A percentile compares a stretch with the other conserved stretches of the same genome.
Evolutionary conservation across 2,329 filamentous ascomycete genomes (phyloP).

Genomic region (Pseudogymnoascus sp.): DNA sequence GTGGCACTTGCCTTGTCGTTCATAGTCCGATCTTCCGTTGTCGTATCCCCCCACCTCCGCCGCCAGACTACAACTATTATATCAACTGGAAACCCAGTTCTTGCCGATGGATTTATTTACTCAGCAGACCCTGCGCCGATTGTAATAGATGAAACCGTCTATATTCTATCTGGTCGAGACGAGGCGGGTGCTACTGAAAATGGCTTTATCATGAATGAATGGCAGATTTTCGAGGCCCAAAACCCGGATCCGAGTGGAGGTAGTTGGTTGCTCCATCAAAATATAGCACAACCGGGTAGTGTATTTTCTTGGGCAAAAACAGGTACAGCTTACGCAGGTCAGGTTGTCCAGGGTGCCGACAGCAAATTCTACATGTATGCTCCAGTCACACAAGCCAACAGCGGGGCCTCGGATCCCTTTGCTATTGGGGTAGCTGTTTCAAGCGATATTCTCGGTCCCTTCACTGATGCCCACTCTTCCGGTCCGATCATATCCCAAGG

Average conservation of each 20-base stretch:
- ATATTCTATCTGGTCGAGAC: slow-evolving; percentile 33
- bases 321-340: slow-evolving; percentile 32
- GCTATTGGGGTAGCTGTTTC: slow-evolving; percentile 34
- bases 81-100: slow-evolving; percentile 32
- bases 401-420: slow-evolving; percentile 29
- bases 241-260: slow-evolving; percentile 27
- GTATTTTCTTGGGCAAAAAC: slow-evolving; percentile 31
- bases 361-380: slow-evolving; percentile 34
- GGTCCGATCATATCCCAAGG: slow-evolving; percentile 33
- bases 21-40: background rate
- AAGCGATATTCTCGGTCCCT: slow-evolving; percentile 31
- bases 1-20: background rate
- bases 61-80: slow-evolving; percentile 21
- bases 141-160: slow-evolving; percentile 32
- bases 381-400: slow-evolving; percentile 27
- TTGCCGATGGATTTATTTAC: slow-evolving; percentile 33
- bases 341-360: slow-evolving; percentile 30
- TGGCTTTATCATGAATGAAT: slow-evolving; percentile 33
- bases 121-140: slow-evolving; percentile 35
- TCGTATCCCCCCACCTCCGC: slow-evolving; percentile 6
- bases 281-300: slow-evolving; percentile 27
- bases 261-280: slow-evolving; percentile 30
- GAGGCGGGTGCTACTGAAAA: slow-evolving; percentile 27
- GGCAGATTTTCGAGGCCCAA: slow-evolving; percentile 30
- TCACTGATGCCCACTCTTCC: slow-evolving; percentile 29